Conservation (phyloP, 148 eudicot genomes). For the Dianthus caryophyllus region DNA sequence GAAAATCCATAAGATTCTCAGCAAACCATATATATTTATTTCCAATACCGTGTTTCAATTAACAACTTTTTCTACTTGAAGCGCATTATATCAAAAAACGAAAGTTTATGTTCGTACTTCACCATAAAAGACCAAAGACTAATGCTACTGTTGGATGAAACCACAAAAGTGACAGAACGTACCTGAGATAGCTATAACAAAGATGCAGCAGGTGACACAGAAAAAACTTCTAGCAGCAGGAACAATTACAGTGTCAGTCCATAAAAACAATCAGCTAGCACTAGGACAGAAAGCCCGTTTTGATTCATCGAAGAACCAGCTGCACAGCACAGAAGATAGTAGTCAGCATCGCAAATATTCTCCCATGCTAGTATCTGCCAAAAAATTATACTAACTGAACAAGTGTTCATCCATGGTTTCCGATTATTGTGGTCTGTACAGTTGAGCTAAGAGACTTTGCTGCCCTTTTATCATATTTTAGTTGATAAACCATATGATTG, state of each 20-base stretch:
- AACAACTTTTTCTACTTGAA: not conserved
- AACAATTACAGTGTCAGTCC: conserved; percentile 20
- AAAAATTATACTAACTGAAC: not conserved
- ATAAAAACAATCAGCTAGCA: conserved; percentile 40
- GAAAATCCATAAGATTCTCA: not conserved
- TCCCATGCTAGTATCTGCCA: not conserved
- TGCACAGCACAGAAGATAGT: conserved; percentile 32
- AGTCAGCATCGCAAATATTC: not conserved
- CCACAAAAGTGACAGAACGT: not conserved
- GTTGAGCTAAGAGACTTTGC: not conserved
- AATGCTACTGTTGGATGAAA: not conserved
- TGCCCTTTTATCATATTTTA: conserved; percentile 1
- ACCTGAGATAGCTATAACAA: conserved; percentile 16
- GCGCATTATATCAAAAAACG: not conserved
- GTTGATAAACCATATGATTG: too few species aligned
- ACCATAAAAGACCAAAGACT: not conserved
- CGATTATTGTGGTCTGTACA: not conserved
- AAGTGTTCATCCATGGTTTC: not conserved
- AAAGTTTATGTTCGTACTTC: not conserved
- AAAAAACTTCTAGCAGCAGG: conserved; percentile 17
- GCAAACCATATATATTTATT: not conserved
- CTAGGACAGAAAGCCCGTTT: conserved; percentile 72
- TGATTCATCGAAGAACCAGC: conserved; percentile 81
- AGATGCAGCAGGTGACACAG: conserved; percentile 16
- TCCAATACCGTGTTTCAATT: not conserved